Base-by-base conservation (phyloP, 192 early-diverging fungal species). In the Backusella luteola region DNA sequence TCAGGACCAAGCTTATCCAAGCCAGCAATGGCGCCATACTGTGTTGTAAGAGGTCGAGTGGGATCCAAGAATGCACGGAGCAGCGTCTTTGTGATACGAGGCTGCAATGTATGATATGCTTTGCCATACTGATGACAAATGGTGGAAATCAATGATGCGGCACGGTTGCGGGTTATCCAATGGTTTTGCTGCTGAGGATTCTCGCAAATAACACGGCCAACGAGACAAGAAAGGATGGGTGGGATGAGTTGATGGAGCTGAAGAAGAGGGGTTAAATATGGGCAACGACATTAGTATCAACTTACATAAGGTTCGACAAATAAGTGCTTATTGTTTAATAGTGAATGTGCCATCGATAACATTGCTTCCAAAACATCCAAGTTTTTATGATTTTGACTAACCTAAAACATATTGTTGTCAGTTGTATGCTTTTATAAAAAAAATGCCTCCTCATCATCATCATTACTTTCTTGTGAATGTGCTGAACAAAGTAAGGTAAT, bases 211-310 rank as follows among this genome's bases (percentile, higher is more conserved):
- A 90, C 81, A 74, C 95, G 95, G 74, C 92, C 92, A 8, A 99
- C 95, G 34, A 98, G 84, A 76, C 96, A 98, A 15, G 98, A 96
- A 56, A 99, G 83, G 39, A 99, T 90, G 5, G 92, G 89, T 14
- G 97, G 97, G 53, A 99, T 93, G 9, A 99, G 85, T 89, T 98
- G 96, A 82, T 99, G 97, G 44, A 99, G 84, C 95, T 96, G 82
- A 53, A 32, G 7, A 53, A 21, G 9, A 63, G 21, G 29, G 9
- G 7, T 32, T 74, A n/a, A 34, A 34, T 9, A 1, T 39, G 15
- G 21, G 19, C 56, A 21, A 36, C 12, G 0, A 34, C 11, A 59
- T 53, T 75, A 32, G 32, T 32, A 52, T 2, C 29, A 15, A 68
- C 88, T 75, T 90, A 96, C 95, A 73, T 99, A 96, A 67, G 98